Evolutionary conservation across 2,329 filamentous ascomycete genomes (phyloP), one percentile per base, ranked within the genome.

Genomic region (Fusarium liriodendri): DNA sequence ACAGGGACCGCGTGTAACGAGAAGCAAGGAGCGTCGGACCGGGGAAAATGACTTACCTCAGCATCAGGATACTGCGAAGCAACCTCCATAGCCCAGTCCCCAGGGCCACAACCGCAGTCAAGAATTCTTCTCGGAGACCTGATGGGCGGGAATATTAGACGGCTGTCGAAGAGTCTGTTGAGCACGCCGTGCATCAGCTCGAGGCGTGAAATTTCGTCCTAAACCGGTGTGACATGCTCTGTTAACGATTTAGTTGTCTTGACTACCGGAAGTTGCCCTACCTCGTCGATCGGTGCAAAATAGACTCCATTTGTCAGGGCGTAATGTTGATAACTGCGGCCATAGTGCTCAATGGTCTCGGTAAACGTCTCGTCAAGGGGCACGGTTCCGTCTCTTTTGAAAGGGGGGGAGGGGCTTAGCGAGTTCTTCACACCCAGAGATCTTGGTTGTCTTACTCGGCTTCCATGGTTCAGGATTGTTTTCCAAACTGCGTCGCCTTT

Each of bases 41-140:
- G 33, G 29, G 37, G 38, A 25, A 38, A 37, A 22, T 13, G 35
- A 67, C 85, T 77, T 79, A 93, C 93, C 85, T 94, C 88, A 78
- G 90, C 92, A 70, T 86, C 83, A 58, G 91, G 91, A 82, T 92
- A 85, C 71, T 88, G 84, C 77, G 89, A 87, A 55, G 93, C 93
- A 62, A 93, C 90, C 27, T 92, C 91, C 37, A 89, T 83, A 25
- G 92, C 92, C 93, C 93, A 95, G 57, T 89, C 86, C 45, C 87
- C 92, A n/a, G 90, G 87, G 45, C 93, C 93, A 81, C 90, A 93
- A 0, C 93, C 93, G 76, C 92, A 94, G 67, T 95, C 93, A 32
- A 95, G 85, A 47, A 95, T 87, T 77, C 87, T 88, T 74, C 84
- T 84, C 27, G 89, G 88, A 32, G 85, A 84, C 52, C 80, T 82